These are phyloP conservation scores for Prunus dulcis DNA, from an alignment of 306 rosid species.

Conservation along the genomic window DNA sequence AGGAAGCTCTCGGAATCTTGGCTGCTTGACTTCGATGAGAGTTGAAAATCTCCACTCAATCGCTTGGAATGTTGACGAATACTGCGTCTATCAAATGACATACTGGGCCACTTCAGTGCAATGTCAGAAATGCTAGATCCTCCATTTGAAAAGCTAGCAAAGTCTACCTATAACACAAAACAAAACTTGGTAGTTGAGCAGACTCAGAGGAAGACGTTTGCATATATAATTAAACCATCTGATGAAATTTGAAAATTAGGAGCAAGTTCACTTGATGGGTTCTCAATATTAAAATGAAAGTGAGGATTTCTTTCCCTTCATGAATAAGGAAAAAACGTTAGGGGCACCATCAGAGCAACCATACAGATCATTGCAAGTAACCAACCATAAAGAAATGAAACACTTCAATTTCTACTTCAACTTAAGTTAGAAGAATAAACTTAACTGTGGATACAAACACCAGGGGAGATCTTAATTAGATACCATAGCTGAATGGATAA, in stretches of 20 bases:
- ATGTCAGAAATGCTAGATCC: slow-evolving; percentile 45
- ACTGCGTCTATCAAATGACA: slow-evolving; percentile 37
- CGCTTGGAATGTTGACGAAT: slow-evolving; percentile 42
- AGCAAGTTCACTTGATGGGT: not conserved
- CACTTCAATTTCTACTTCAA: not conserved
- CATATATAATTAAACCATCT: not conserved
- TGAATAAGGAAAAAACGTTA: not conserved
- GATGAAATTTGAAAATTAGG: not conserved
- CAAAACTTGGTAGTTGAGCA: slow-evolving; percentile 6
- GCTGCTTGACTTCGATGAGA: slow-evolving; percentile 45
- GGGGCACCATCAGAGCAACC: not conserved
- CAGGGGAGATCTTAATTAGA: not conserved
- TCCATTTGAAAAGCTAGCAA: slow-evolving; percentile 47
- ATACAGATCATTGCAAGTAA: not conserved
- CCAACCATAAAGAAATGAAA: not conserved
- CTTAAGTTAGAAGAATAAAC: not conserved
- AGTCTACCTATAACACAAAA: slow-evolving; percentile 56
- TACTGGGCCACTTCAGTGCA: slow-evolving; percentile 44
- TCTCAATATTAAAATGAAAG: not conserved
- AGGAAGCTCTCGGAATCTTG: slow-evolving; percentile 77
- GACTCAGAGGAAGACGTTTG: not conserved
- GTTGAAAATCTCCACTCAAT: slow-evolving; percentile 37
- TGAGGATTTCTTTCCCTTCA: not conserved
- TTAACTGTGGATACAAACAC: not conserved
- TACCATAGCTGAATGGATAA: not conserved